These are phyloP conservation scores for Malus sylvestris DNA, from an alignment of 306 rosid species.

Conservation along the genomic window DNA sequence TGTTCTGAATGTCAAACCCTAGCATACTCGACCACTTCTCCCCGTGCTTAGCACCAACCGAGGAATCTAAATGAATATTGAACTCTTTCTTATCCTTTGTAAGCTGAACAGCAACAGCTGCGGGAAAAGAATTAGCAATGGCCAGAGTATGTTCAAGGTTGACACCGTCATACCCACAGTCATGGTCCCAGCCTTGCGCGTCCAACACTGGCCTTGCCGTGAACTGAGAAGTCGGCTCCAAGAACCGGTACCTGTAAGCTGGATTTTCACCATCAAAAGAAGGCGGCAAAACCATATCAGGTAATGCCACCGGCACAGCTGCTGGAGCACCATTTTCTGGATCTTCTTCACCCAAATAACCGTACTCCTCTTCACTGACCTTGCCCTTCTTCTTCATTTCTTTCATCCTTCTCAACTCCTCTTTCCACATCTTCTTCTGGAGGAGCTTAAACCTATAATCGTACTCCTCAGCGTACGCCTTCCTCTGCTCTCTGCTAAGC, in stretches of 20 bases:
- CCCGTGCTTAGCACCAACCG: conserved; percentile 79
- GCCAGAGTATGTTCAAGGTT: conserved; percentile 73
- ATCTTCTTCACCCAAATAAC: conserved; percentile 67
- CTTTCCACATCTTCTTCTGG: conserved; percentile 94
- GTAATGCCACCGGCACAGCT: conserved; percentile 91
- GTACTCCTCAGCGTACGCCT: conserved; percentile 87
- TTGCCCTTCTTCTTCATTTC: conserved; percentile 79
- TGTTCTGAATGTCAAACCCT: conserved; percentile 89
- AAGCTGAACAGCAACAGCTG: conserved; percentile 69
- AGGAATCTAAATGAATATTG: conserved; percentile 90
- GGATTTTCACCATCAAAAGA: conserved; percentile 92
- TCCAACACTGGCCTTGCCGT: conserved; percentile 92
- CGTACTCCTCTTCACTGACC: conserved; percentile 33
- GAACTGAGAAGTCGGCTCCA: conserved; percentile 94
- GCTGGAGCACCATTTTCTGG: conserved; percentile 77
- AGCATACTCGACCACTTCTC: conserved; percentile 86
- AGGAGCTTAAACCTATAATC: conserved; percentile 91
- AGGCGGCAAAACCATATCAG: conserved; percentile 90
- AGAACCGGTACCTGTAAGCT: conserved; percentile 85
- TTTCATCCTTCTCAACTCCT: conserved; percentile 88
- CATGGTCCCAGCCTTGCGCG: conserved; percentile 98
- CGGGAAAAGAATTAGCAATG: conserved; percentile 63
- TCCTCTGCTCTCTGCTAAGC: conserved; percentile 76
- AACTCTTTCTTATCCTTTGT: conserved; percentile 97
- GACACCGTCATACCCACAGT: conserved; percentile 95